These are phyloP conservation scores for Xylaria bambusicola DNA, from an alignment of 495 filamentous ascomycete species.

Conservation along the genomic window DNA sequence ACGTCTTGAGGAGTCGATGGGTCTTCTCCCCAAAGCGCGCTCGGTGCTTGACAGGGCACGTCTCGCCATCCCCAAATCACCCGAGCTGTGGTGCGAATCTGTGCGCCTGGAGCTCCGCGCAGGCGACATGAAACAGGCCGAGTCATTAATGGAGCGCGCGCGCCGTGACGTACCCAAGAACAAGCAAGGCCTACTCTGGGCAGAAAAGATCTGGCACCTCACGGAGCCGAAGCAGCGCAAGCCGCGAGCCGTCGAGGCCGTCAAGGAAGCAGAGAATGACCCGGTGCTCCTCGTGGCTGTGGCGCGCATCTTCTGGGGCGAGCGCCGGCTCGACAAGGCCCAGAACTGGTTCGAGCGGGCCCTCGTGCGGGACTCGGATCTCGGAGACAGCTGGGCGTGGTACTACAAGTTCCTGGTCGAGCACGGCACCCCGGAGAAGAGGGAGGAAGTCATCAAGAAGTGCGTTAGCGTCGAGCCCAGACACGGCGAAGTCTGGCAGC, in stretches of 20 bases:
- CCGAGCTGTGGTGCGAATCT: conserved; percentile 86
- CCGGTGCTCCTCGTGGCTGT: conserved; percentile 71
- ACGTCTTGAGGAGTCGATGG: conserved; percentile 82
- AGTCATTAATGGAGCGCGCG: conserved; percentile 87
- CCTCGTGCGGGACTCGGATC: conserved; percentile 77
- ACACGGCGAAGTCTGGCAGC: conserved; percentile 93
- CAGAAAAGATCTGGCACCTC: conserved; percentile 90
- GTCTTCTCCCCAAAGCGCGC: conserved; percentile 85
- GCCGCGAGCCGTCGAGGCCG: conserved; percentile 84
- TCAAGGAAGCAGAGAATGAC: conserved; percentile 95
- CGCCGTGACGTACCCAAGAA: conserved; percentile 81
- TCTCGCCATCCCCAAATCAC: conserved; percentile 78
- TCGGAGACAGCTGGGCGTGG: conserved; percentile 97
- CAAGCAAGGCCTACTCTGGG: conserved; percentile 84
- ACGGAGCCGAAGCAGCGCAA: conserved; percentile 90
- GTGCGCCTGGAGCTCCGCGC: conserved; percentile 91
- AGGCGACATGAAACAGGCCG: conserved; percentile 78
- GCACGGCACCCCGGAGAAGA: conserved; percentile 93
- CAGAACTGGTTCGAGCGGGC: conserved; percentile 97
- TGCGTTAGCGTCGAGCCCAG: conserved; percentile 76
- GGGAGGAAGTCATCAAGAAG: conserved; percentile 74
- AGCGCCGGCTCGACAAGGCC: conserved; percentile 83
- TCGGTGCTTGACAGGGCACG: conserved; percentile 88
- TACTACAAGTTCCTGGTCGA: conserved; percentile 90
- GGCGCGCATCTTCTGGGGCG: conserved; percentile 58